phyloP scores from a whole-genome alignment of 2,329 filamentous ascomycete genomes.

The Fonsecaea multimorphosa region DNA sequence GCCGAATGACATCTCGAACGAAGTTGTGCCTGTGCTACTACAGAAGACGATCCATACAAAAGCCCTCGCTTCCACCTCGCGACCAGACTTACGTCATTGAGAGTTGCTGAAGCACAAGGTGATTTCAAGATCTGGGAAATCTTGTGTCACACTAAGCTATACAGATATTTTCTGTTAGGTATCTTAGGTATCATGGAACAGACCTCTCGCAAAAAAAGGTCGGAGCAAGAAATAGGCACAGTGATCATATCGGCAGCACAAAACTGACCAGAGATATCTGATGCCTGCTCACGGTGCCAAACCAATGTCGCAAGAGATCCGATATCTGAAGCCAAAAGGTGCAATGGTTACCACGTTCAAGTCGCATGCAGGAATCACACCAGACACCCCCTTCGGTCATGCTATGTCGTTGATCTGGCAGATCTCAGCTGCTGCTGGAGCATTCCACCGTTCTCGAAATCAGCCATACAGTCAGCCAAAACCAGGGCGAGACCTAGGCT shows the following conservation, averaged over 20 bases:
- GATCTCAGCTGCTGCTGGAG: neutral
- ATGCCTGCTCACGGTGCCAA: too few relatives aligned
- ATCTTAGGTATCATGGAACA: neutral
- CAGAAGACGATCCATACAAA: neutral
- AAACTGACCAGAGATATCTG: too few relatives aligned
- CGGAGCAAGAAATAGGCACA: neutral
- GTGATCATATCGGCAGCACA: neutral
- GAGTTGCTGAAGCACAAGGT: neutral
- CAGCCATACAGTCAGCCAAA: neutral
- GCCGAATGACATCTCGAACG: neutral
- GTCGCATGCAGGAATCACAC: too few relatives aligned
- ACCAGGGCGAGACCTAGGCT: neutral
- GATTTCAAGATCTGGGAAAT: neutral
- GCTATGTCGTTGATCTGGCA: neutral
- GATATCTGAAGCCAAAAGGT: too few relatives aligned
- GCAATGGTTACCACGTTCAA: too few relatives aligned
- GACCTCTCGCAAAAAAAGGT: neutral
- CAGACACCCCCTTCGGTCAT: neutral
- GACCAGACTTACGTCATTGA: neutral
- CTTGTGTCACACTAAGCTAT: neutral
- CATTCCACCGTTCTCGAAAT: neutral
- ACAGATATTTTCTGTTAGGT: neutral
- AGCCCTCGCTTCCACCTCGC: neutral
- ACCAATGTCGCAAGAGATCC: too few relatives aligned
- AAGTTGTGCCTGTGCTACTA: neutral